These are phyloP conservation scores for Fusarium domesticum DNA, from an alignment of 2,329 filamentous ascomycete genomes.

Conservation along the genomic window DNA sequence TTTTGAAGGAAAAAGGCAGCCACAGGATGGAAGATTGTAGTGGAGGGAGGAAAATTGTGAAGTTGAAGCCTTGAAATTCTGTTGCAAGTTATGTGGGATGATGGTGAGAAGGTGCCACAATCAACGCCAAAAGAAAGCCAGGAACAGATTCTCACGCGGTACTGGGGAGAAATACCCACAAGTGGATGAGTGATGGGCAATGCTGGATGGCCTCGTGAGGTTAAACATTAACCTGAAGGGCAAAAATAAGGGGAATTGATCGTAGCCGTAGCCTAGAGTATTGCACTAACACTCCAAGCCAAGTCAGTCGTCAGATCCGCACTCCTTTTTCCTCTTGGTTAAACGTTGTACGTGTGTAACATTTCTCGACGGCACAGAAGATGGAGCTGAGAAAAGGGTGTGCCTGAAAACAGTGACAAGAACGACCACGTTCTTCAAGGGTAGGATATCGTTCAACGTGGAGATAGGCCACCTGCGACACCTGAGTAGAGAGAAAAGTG, in stretches of 20 bases:
- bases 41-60: not conserved
- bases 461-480: not conserved
- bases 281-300: too few species aligned
- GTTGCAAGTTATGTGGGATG: not conserved
- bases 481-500: too few species aligned
- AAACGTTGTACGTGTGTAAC: not conserved
- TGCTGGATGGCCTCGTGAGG: not conserved
- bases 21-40: not conserved
- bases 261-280: not conserved
- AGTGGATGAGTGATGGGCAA: not conserved
- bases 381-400: not conserved
- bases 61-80: too few species aligned
- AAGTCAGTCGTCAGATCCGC: too few species aligned
- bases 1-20: slow-evolving; percentile 1
- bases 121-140: not conserved
- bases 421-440: not conserved
- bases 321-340: not conserved
- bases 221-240: not conserved
- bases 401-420: not conserved
- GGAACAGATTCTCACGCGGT: not conserved
- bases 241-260: not conserved
- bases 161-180: not conserved
- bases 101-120: not conserved
- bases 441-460: not conserved
- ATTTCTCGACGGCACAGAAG: not conserved